Evolutionary conservation across 1,139 yeast genomes (phyloP).

Genomic region (Saccharomyces hybrid): DNA sequence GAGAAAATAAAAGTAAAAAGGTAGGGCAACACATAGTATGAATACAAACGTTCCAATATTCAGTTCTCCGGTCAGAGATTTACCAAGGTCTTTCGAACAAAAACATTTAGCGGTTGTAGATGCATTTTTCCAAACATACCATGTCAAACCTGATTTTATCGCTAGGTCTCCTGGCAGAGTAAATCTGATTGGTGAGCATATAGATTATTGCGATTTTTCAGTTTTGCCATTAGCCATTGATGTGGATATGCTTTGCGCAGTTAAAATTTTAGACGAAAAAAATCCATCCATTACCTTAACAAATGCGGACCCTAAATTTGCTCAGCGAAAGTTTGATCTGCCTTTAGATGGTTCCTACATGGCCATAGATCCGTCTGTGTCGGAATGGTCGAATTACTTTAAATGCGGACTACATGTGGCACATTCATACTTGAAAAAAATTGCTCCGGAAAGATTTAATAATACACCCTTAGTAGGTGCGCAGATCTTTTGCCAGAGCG

Average conservation of each 20-base stretch:
- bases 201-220: conserved; percentile 61
- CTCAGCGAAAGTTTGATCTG: conserved; percentile 36
- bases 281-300: conserved; percentile 36
- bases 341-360: conserved; percentile 39
- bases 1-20: neutral
- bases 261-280: conserved; percentile 28
- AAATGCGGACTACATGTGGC: conserved; percentile 61
- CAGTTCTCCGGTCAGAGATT: conserved; percentile 6
- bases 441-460: conserved; percentile 24
- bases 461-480: conserved; percentile 36
- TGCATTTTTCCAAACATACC: conserved; percentile 10
- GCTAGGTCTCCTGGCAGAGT: conserved; percentile 70
- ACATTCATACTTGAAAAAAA: conserved; percentile 40
- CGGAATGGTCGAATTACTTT: conserved; percentile 62
- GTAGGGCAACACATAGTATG: neutral
- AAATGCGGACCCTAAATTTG: conserved; percentile 39
- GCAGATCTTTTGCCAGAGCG: conserved; percentile 50
- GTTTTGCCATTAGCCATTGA: conserved; percentile 72
- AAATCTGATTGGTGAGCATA: conserved; percentile 68
- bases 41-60: conserved; percentile 11
- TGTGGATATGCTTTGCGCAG: conserved; percentile 55
- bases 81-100: conserved; percentile 12
- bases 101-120: conserved; percentile 13
- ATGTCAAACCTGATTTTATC: conserved; percentile 32
- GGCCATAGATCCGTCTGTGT: conserved; percentile 43